Base-by-base conservation (phyloP, 2,329 filamentous ascomycete species). In the Fusarium verticillioides region DNA sequence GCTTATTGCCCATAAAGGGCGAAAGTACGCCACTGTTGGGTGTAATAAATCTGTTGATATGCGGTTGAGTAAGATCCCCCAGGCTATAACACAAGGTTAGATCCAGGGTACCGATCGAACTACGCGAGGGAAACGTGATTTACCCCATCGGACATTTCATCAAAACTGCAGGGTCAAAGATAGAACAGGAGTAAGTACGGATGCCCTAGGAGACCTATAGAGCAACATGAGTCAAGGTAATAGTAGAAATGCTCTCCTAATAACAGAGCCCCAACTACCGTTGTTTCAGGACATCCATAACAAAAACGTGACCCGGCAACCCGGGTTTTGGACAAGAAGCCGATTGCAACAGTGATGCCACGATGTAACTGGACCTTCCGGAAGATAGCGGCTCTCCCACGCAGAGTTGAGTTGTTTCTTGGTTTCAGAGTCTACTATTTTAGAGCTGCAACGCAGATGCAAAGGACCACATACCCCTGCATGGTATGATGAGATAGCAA, bases 391-490 rank as follows among this genome's bases (percentile, higher is more conserved):
- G 30, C 36, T 69, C 18, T 32, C 40, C 50, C 39, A 54, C 28
- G 52, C 37, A 42, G 36, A 37, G 39, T 44, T 66, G 23, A 34
- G 63, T 61, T 63, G 66, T 63, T 68, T 63, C 49, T 69, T 64
- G 49, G 50, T 42, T 49, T 39, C 49, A 40, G 43, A 47, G 23
- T 57, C 46, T 39, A n/a, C 34, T 46, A 66, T 32, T 70, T 63
- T 56, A 58, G 49, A 74, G 63, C 57, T 60, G 58, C n/a, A 28
- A 40, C 23, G 23, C 9, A 13, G 50, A 72, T 50, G 59, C 60
- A 60, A 66, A 57, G 57, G 44, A 32, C 63, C 60, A 62, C 63
- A 49, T 63, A 58, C 72, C 68, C 72, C 72, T 75, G 72, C 72
- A 75, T 74, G 42, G 75, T 60, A 75, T 70, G 59, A 74, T 47